Evolutionary conservation across 106 monocot genomes (phyloP).

Genomic region (Dendrobium catenatum): DNA sequence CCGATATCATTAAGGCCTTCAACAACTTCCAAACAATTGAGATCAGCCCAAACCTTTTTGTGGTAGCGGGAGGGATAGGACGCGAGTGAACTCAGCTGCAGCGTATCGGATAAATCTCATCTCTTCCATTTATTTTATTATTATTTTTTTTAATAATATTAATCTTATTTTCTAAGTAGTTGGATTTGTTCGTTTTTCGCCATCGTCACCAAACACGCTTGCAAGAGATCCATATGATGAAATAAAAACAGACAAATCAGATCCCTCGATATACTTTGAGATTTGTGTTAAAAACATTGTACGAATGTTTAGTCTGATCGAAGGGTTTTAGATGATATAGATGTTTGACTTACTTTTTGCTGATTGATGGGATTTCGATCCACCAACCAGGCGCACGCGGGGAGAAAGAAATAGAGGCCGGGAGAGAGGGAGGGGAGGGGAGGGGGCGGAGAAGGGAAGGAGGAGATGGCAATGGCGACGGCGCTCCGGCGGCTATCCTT

Average conservation of each 20-base stretch:
- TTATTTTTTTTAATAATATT: not conserved
- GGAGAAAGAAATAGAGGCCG: not conserved
- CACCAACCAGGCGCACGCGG: no score
- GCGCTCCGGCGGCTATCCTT: conserved; percentile 73
- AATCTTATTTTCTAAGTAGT: not conserved
- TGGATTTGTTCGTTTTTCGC: not conserved
- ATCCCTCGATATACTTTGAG: no score
- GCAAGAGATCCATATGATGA: not conserved
- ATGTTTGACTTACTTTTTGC: no score
- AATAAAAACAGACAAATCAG: no score
- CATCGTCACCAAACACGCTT: not conserved
- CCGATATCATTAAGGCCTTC: no score
- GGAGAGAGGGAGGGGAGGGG: not conserved
- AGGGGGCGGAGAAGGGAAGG: not conserved
- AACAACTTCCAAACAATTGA: no score
- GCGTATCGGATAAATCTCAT: not conserved
- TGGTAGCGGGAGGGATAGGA: not conserved
- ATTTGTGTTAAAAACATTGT: not conserved
- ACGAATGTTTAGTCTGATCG: not conserved
- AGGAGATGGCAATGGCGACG: conserved; percentile 64
- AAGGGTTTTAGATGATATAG: no score
- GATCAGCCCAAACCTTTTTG: not conserved
- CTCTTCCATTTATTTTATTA: not conserved
- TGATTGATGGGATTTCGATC: no score
- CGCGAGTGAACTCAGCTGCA: not conserved